phyloP scores from a whole-genome alignment of 2,329 filamentous ascomycete genomes.

The Apiospora hydei region DNA sequence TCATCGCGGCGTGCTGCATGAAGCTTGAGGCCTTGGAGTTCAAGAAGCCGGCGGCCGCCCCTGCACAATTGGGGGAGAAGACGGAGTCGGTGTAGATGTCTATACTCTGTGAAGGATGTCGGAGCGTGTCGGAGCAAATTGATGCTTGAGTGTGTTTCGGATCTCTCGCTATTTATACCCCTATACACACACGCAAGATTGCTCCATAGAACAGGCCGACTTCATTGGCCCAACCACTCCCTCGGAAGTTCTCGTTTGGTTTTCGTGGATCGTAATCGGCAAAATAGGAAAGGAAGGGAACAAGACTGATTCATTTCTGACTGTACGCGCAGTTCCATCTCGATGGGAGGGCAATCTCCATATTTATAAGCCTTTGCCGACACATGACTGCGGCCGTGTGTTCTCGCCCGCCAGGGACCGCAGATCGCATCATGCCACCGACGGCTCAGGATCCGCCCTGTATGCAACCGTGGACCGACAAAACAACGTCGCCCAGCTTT shows the following conservation, averaged over 20 bases:
- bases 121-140: not conserved
- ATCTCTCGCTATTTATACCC: not conserved
- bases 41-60: slow-evolving; percentile 18
- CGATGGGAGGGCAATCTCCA: not conserved
- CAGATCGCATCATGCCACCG: slow-evolving; percentile 1
- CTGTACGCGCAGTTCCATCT: not conserved
- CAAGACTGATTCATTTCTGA: not conserved
- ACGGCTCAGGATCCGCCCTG: not conserved
- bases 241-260: not conserved
- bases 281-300: not conserved
- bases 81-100: not conserved
- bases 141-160: not conserved
- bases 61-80: not conserved
- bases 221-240: not conserved
- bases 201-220: not conserved
- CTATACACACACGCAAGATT: not conserved
- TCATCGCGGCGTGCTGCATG: slow-evolving; percentile 39
- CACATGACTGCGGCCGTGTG: not conserved
- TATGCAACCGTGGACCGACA: slow-evolving; percentile 13
- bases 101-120: not conserved
- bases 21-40: slow-evolving; percentile 40
- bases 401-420: slow-evolving; percentile 7
- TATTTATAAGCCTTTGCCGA: slow-evolving; percentile 2
- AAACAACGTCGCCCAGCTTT: slow-evolving; percentile 10
- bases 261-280: not conserved